These are phyloP conservation scores for Aspergillus piperis DNA, from an alignment of 2,329 filamentous ascomycete genomes.

Conservation along the genomic window DNA sequence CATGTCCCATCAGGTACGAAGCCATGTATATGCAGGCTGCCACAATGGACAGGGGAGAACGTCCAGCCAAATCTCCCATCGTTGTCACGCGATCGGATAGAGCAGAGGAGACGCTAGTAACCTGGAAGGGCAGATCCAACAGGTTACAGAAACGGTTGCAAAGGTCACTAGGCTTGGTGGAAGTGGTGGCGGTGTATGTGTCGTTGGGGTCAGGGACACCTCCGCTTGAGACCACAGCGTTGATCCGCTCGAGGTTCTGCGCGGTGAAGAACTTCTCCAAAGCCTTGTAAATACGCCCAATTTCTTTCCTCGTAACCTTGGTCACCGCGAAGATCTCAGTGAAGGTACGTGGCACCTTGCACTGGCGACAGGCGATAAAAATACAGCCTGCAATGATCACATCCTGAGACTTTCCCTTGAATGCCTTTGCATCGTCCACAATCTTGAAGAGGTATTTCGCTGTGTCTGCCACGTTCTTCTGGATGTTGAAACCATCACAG, in stretches of 20 bases:
- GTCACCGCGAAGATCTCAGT: conserved; percentile 92
- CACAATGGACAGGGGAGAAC: conserved; percentile 89
- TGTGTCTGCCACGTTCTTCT: conserved; percentile 78
- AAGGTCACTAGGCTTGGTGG: conserved; percentile 79
- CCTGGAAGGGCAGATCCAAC: conserved; percentile 71
- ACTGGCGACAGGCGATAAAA: conserved; percentile 94
- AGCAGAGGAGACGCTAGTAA: conserved; percentile 76
- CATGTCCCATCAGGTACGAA: conserved; percentile 78
- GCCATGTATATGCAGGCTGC: conserved; percentile 97
- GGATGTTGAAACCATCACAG: conserved; percentile 81
- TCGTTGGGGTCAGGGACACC: conserved; percentile 54
- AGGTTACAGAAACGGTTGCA: conserved; percentile 88
- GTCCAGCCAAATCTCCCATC: conserved; percentile 81
- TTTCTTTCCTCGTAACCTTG: conserved; percentile 94
- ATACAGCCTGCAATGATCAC: conserved; percentile 94
- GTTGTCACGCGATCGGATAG: conserved; percentile 76
- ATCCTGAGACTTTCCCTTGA: conserved; percentile 94
- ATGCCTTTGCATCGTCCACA: conserved; percentile 85
- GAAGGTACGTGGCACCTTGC: conserved; percentile 84
- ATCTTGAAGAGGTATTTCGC: conserved; percentile 96
- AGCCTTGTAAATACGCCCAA: conserved; percentile 91
- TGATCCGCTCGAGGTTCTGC: conserved; percentile 63
- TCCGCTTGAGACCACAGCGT: conserved; percentile 54
- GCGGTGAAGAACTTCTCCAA: conserved; percentile 85
- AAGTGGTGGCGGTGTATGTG: conserved; percentile 69